Evolutionary conservation across 495 filamentous ascomycete genomes (phyloP), one percentile per base, ranked within the genome.

Genomic region (Talaromyces liani): DNA sequence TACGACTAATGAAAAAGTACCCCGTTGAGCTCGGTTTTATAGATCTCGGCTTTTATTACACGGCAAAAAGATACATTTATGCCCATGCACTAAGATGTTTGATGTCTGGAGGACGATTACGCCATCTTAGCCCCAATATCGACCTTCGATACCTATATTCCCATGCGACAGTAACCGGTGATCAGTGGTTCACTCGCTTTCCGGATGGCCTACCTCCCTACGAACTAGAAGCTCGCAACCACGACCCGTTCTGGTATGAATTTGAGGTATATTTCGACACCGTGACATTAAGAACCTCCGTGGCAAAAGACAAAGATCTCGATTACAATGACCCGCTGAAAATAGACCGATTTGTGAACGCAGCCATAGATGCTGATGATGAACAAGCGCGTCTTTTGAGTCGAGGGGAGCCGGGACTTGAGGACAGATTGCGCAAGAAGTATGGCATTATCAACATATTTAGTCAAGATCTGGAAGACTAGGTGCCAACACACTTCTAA

Each of bases 21-120:
- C 49, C 49, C 20, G 10, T 54, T 12, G n/a, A 24, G 18, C 24
- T 25, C 18, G 20, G 7, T 24, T 16, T 54, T 3, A 22, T 54
- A 8, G 49, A 54, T 24, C 47, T 18, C 55, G 55, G 60, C 34
- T 56, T 49, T 61, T 57, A 62, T 64, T n/a, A 55, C 49, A 60
- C 25, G 8, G 5, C 22, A 57, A 58, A 36, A 45, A 61, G 49
- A 54, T 25, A 25, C 20, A 18, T 49, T 9, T 49, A 49, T 9
- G 45, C 18, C n/a, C 45, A 49, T 12, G 18, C 45, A 12, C 45
- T 20, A 7, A 49, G 45, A 20, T 49, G 18, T 49, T 20, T 49
- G n/a, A 49, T 49, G 6, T 18, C 45, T 18, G 45, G 18, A 49
- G 45, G 45, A 49, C 45, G 22, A 6, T 41, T 41, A 41, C 36